A percentile compares a stretch with the other conserved stretches of the same genome.
phyloP scores from a whole-genome alignment of 371 early-diverging fungal species.

The Syncephalastrum monosporum region DNA sequence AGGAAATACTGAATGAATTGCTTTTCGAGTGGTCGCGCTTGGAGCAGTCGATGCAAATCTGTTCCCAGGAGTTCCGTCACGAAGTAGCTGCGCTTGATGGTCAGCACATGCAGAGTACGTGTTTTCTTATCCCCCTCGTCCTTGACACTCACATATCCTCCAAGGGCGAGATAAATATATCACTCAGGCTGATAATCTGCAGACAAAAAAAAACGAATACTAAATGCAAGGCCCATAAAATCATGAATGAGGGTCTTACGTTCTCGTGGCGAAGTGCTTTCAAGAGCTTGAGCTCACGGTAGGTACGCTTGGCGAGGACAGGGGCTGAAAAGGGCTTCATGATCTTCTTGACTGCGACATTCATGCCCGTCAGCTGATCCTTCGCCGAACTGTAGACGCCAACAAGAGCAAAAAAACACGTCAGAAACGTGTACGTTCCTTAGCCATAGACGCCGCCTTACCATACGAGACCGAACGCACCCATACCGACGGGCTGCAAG shows the following conservation, averaged over 20 bases:
- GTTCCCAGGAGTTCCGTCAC: conserved; percentile 94
- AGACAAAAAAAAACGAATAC: background rate
- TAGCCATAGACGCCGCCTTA: conserved; percentile 33
- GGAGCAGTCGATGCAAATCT: conserved; percentile 88
- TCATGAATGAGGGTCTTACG: conserved; percentile 33
- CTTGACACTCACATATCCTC: conserved; percentile 77
- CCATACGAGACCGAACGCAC: conserved; percentile 96
- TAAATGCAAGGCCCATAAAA: background rate
- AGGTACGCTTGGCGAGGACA: conserved; percentile 92
- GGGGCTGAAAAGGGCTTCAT: conserved; percentile 91
- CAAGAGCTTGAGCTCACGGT: conserved; percentile 89
- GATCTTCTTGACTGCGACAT: conserved; percentile 95
- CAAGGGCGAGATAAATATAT: conserved; percentile 89
- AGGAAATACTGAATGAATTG: conserved; percentile 95
- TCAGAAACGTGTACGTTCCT: background rate
- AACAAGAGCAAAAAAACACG: background rate
- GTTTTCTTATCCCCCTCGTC: background rate
- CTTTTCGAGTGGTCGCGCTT: conserved; percentile 85
- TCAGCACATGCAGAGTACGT: conserved; percentile 1
- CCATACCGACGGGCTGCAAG: conserved; percentile 96
- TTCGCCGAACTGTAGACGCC: conserved; percentile 72
- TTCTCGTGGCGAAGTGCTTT: conserved; percentile 89
- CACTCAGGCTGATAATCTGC: conserved; percentile 81
- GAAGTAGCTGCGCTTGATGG: conserved; percentile 67
- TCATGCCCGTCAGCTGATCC: conserved; percentile 77